Conservation (phyloP, 75 land plant genomes). For the Ceratopteris richardii region DNA sequence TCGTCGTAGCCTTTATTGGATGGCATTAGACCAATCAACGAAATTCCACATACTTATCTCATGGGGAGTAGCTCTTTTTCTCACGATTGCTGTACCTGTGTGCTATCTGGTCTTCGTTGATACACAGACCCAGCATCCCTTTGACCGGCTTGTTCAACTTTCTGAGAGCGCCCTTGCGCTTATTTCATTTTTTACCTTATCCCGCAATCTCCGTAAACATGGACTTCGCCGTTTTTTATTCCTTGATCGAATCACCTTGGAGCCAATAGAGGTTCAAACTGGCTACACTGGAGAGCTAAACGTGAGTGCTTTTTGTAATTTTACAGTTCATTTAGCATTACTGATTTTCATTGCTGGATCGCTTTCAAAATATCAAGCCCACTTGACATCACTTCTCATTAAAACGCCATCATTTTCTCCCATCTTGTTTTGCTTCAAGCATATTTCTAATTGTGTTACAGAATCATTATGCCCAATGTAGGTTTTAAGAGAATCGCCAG, state of each 20-base stretch:
- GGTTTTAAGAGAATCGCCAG: no score
- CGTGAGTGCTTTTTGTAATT: constrained; percentile 21
- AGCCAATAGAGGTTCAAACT: constrained; percentile 40
- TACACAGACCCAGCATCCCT: constrained; percentile 51
- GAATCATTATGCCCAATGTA: no score
- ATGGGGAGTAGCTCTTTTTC: constrained; percentile 55
- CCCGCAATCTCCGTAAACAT: constrained; percentile 29
- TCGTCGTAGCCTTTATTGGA: constrained; percentile 44
- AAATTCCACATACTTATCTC: constrained; percentile 29
- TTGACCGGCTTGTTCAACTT: constrained; percentile 43
- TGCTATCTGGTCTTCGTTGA: constrained; percentile 40
- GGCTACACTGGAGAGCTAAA: constrained; percentile 49
- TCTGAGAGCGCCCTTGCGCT: constrained; percentile 45
- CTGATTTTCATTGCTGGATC: no score
- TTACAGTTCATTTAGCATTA: background rate
- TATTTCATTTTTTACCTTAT: constrained; percentile 55
- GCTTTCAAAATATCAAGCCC: no score
- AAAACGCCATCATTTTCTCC: no score
- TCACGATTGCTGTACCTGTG: constrained; percentile 43
- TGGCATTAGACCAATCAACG: constrained; percentile 68
- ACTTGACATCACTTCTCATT: no score
- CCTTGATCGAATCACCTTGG: constrained; percentile 49
- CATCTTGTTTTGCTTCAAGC: no score
- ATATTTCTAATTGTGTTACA: no score
- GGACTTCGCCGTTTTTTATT: constrained; percentile 61